phyloP scores from a whole-genome alignment of 2,329 filamentous ascomycete genomes.

The Aspergillus sp. region DNA sequence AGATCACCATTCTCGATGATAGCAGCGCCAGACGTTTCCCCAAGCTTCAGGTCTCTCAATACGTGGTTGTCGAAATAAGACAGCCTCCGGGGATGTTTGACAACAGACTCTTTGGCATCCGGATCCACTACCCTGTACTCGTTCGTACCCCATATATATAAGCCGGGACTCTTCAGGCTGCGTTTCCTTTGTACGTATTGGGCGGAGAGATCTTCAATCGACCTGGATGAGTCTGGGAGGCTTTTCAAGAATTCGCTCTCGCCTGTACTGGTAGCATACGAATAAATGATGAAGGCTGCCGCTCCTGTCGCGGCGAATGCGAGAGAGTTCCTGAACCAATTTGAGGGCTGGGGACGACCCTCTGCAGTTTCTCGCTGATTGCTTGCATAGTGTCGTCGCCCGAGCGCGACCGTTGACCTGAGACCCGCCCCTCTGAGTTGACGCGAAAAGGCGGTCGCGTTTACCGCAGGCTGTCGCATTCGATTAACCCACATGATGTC shows the following conservation, averaged over 20 bases:
- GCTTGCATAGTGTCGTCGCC: conserved; percentile 32
- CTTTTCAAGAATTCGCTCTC: conserved; percentile 22
- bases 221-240: conserved; percentile 19
- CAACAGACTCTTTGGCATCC: conserved; percentile 69
- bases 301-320: conserved; percentile 33
- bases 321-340: conserved; percentile 33
- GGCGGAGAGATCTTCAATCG: conserved; percentile 68
- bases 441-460: conserved; percentile 21
- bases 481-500: conserved; percentile 30
- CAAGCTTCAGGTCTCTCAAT: conserved; percentile 83
- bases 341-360: conserved; percentile 17
- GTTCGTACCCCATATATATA: conserved; percentile 94
- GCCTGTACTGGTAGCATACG: conserved; percentile 25
- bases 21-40: conserved; percentile 77
- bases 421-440: conserved; percentile 22
- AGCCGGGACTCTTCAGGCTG: conserved; percentile 78
- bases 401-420: conserved; percentile 22
- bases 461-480: conserved; percentile 25
- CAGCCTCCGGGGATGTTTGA: conserved; percentile 80
- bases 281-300: conserved; percentile 32
- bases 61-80: conserved; percentile 80
- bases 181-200: conserved; percentile 85
- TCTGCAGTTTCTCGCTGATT: conserved; percentile 17
- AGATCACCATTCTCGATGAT: conserved; percentile 85
- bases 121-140: conserved; percentile 80